A percentile compares a stretch with the other conserved stretches of the same genome.
Evolutionary conservation across 495 filamentous ascomycete species (phyloP).

Genomic region (Trichoderma gamsii): DNA sequence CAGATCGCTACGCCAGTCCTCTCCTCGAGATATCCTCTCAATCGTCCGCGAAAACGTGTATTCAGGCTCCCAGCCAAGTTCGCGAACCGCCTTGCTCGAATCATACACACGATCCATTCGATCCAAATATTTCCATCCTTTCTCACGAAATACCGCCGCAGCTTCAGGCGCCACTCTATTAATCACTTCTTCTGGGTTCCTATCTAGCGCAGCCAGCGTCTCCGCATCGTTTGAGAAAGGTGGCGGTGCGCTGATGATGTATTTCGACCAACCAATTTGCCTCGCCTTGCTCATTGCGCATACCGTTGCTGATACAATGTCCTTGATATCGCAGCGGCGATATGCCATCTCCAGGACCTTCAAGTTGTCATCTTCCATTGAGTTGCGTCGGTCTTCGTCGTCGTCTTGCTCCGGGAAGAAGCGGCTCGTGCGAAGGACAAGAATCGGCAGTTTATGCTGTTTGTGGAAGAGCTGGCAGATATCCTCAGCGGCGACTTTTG

Average conservation of each 20-base stretch:
- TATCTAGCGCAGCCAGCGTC: slow-evolving; percentile 17
- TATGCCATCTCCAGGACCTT: slow-evolving; percentile 31
- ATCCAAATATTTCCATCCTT: slow-evolving; percentile 23
- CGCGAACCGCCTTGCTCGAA: slow-evolving; percentile 21
- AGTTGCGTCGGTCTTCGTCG: slow-evolving; percentile 20
- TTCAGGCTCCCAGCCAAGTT: slow-evolving; percentile 25
- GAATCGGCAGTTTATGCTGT: slow-evolving; percentile 16
- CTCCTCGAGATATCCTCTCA: slow-evolving; percentile 21
- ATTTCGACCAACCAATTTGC: slow-evolving; percentile 20
- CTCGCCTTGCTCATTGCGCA: slow-evolving; percentile 21
- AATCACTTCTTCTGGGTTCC: slow-evolving; percentile 18
- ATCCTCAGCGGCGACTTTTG: slow-evolving; percentile 28
- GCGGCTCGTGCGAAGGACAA: slow-evolving; percentile 26
- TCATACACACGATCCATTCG: slow-evolving; percentile 31
- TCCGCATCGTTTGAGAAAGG: slow-evolving; percentile 18
- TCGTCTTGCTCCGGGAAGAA: slow-evolving; percentile 32
- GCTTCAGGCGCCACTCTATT: slow-evolving; percentile 6
- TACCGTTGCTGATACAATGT: slow-evolving; percentile 25
- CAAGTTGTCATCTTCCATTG: slow-evolving; percentile 24
- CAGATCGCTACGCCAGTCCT: slow-evolving; percentile 28
- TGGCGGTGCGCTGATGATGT: slow-evolving; percentile 25
- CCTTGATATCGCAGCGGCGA: slow-evolving; percentile 25
- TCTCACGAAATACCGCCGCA: slow-evolving; percentile 21
- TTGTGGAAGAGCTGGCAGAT: slow-evolving; percentile 22
- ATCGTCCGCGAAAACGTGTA: slow-evolving; percentile 26